Percentiles rank a stretch among this genome's conserved stretches.
phyloP scores from a whole-genome alignment of 768 basidiomycete species.

The Psilocybe cubensis region DNA sequence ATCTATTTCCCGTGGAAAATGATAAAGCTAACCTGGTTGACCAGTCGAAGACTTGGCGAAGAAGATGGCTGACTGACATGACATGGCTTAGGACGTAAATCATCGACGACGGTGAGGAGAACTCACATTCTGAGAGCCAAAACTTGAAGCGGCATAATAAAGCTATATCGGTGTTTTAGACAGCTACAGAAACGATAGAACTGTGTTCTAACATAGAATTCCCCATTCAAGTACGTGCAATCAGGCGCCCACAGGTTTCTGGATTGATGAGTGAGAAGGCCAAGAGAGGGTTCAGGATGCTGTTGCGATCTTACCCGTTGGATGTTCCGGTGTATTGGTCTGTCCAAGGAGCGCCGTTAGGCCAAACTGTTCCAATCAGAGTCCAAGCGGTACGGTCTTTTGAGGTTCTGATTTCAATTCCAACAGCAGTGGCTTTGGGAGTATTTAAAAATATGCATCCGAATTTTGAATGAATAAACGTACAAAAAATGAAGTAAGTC shows the following conservation, averaged over 20 bases:
- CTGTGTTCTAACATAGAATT: slow-evolving; percentile 24
- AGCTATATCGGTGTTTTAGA: slow-evolving; percentile 32
- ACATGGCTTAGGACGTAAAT: slow-evolving; percentile 13
- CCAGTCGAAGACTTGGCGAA: slow-evolving; percentile 56
- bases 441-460: neutral
- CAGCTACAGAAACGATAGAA: neutral
- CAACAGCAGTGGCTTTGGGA: slow-evolving; percentile 43
- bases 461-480: slow-evolving; percentile 14
- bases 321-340: slow-evolving; percentile 49
- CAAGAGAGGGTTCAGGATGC: neutral
- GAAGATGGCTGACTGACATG: slow-evolving; percentile 47
- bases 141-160: slow-evolving; percentile 58
- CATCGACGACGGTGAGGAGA: slow-evolving; percentile 23
- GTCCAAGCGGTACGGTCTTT: slow-evolving; percentile 52
- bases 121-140: slow-evolving; percentile 53
- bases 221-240: slow-evolving; percentile 34
- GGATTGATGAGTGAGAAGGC: neutral
- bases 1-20: neutral
- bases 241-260: slow-evolving; percentile 44
- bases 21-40: slow-evolving; percentile 31
- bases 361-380: slow-evolving; percentile 48
- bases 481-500: slow-evolving; percentile 53
- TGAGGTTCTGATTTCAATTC: slow-evolving; percentile 54
- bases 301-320: slow-evolving; percentile 37
- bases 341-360: slow-evolving; percentile 54